Conservation (phyloP, 2,329 filamentous ascomycete species). For the Xylariomycetidae sp. region DNA sequence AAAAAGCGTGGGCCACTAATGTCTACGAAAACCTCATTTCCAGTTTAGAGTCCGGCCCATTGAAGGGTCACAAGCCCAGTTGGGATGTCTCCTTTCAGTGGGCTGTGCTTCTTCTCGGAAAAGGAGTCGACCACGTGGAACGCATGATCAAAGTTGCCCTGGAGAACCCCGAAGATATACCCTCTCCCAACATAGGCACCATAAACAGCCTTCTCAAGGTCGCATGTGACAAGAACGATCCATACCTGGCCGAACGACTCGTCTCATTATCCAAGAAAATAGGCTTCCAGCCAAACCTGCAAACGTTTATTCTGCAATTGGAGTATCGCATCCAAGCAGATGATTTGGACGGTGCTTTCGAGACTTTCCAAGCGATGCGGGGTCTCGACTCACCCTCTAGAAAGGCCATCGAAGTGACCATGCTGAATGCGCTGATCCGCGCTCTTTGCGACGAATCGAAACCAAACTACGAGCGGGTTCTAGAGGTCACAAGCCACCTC, state of each 20-base stretch:
- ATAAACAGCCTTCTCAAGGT: constrained; percentile 72
- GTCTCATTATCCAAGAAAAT: constrained; percentile 60
- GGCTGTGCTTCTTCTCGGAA: constrained; percentile 63
- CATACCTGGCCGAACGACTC: constrained; percentile 68
- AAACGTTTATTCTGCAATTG: constrained; percentile 69
- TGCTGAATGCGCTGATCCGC: constrained; percentile 67
- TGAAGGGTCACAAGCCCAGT: constrained; percentile 42
- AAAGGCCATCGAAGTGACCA: constrained; percentile 52
- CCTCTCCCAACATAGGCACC: constrained; percentile 59
- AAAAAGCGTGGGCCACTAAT: constrained; percentile 55
- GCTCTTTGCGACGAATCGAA: constrained; percentile 56
- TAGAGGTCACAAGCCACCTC: constrained; percentile 66
- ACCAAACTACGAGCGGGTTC: constrained; percentile 64
- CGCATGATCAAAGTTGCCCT: constrained; percentile 66
- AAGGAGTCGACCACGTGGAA: constrained; percentile 64
- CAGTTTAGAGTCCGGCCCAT: constrained; percentile 20
- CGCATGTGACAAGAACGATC: constrained; percentile 63
- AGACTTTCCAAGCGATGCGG: constrained; percentile 58
- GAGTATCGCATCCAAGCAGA: constrained; percentile 67
- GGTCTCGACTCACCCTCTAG: constrained; percentile 36
- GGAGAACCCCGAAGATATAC: constrained; percentile 36
- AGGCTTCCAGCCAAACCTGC: constrained; percentile 59
- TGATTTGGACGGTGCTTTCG: constrained; percentile 64
- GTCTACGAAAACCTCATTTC: constrained; percentile 51
- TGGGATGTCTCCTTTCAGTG: constrained; percentile 73